phyloP scores from a whole-genome alignment of 768 basidiomycete genomes.

The Gloeostereum incarnatum region DNA sequence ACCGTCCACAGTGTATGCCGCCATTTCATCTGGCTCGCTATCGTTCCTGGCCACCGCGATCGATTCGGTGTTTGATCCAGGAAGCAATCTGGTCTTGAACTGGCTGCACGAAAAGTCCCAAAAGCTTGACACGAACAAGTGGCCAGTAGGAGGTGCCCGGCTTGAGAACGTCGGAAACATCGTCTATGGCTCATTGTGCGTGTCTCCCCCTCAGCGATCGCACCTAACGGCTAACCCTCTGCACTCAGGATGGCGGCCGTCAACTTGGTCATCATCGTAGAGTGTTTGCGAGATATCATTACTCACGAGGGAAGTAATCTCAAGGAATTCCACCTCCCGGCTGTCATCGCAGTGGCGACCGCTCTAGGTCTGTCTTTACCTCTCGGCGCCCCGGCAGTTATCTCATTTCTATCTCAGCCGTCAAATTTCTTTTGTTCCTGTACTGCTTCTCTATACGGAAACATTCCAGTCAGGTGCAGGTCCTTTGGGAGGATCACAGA shows the following conservation, averaged over 20 bases:
- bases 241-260: conserved; percentile 75
- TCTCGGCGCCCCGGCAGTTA: conserved; percentile 1
- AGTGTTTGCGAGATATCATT: conserved; percentile 68
- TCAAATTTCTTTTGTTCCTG: conserved; percentile 81
- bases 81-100: conserved; percentile 75
- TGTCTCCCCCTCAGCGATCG: conserved; percentile 1
- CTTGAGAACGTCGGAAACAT: conserved; percentile 88
- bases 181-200: conserved; percentile 55
- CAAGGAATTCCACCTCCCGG: conserved; percentile 66
- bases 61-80: conserved; percentile 80
- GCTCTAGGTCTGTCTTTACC: conserved; percentile 58
- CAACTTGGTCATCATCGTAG: conserved; percentile 86
- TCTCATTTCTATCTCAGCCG: conserved; percentile 33
- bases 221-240: conserved; percentile 1
- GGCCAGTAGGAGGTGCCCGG: conserved; percentile 89
- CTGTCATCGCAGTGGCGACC: conserved; percentile 73
- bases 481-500: conserved; percentile 96
- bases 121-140: conserved; percentile 70
- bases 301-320: conserved; percentile 42
- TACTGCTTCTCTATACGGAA: conserved; percentile 77
- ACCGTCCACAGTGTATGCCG: conserved; percentile 70
- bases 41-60: conserved; percentile 86
- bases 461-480: conserved; percentile 83
- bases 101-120: conserved; percentile 69
- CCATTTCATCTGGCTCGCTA: conserved; percentile 73